phyloP scores from a whole-genome alignment of 768 basidiomycete species.

The Hysterangium stoloniferum region DNA sequence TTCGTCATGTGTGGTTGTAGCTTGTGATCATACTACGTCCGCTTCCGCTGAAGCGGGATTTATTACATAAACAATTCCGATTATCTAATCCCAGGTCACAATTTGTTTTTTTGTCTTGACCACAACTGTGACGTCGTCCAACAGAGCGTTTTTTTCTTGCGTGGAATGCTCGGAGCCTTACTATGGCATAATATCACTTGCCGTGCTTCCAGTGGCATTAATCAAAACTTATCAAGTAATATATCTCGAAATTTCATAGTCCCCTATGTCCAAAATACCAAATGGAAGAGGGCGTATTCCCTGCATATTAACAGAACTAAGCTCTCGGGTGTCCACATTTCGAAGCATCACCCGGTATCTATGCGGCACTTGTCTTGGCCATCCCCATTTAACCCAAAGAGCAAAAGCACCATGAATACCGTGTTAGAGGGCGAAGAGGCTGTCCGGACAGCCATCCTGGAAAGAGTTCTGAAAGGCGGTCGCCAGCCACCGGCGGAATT shows the following conservation, averaged over 20 bases:
- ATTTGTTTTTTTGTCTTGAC: not conserved
- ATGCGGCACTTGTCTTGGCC: conserved; percentile 4
- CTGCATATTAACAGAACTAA: too few relatives aligned
- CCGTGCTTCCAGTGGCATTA: too few relatives aligned
- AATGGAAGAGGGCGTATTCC: too few relatives aligned
- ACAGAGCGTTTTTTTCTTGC: not conserved
- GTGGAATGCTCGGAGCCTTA: not conserved
- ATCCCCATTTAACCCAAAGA: not conserved
- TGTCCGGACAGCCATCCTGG: conserved; percentile 65
- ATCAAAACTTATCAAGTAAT: too few relatives aligned
- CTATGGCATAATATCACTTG: not conserved
- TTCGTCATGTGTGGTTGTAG: too few relatives aligned
- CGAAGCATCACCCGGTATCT: too few relatives aligned
- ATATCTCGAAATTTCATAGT: too few relatives aligned
- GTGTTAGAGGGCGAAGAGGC: conserved; percentile 48
- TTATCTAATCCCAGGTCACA: not conserved
- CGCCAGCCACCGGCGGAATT: conserved; percentile 79
- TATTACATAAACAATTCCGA: too few relatives aligned
- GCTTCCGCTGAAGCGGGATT: too few relatives aligned
- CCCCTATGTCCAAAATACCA: too few relatives aligned
- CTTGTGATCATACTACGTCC: too few relatives aligned
- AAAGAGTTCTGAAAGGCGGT: conserved; percentile 76
- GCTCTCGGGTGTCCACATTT: too few relatives aligned
- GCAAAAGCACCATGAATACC: not conserved
- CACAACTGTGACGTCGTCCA: not conserved